These are phyloP conservation scores for Nyctanthes arbortristis DNA, from an alignment of 257 asterid genomes.

Conservation along the genomic window DNA sequence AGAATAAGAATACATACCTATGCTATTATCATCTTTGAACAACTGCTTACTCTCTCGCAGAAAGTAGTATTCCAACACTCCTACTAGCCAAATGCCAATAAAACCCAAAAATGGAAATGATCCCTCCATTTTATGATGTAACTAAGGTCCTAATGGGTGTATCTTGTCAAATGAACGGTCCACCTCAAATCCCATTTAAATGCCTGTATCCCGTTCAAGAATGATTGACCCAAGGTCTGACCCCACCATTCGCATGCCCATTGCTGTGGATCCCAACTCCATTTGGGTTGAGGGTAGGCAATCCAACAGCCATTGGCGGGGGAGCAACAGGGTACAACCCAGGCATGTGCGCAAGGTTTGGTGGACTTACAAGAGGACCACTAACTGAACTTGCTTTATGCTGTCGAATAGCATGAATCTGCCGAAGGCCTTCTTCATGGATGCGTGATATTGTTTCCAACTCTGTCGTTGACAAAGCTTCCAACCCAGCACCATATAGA, in stretches of 20 bases:
- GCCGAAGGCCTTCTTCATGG: conserved; percentile 95
- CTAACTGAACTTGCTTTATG: conserved; percentile 64
- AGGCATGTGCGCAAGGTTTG: conserved; percentile 49
- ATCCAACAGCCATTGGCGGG: conserved; percentile 74
- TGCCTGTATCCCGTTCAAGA: conserved; percentile 31
- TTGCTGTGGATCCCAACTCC: conserved; percentile 70
- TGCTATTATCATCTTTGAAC: conserved; percentile 11
- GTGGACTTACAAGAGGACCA: conserved; percentile 69
- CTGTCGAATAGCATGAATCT: conserved; percentile 76
- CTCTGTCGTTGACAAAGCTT: conserved; percentile 80
- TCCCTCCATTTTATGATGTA: conserved; percentile 15
- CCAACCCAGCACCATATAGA: conserved; percentile 86
- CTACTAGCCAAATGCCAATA: conserved; percentile 35
- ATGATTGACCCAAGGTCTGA: conserved; percentile 83
- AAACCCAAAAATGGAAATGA: conserved; percentile 17
- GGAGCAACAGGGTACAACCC: conserved; percentile 59
- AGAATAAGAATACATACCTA: conserved; percentile 18
- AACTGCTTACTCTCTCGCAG: conserved; percentile 16
- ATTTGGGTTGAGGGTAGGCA: conserved; percentile 63
- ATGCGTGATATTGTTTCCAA: conserved; percentile 82
- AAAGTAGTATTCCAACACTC: conserved; percentile 23
- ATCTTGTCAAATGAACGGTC: conserved; percentile 8
- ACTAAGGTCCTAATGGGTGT: conserved; percentile 16
- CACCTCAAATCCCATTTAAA: conserved; percentile 17
- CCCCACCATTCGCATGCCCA: conserved; percentile 66